These are phyloP conservation scores for Lentinula raphanica DNA, from an alignment of 768 basidiomycete species.

Conservation along the genomic window DNA sequence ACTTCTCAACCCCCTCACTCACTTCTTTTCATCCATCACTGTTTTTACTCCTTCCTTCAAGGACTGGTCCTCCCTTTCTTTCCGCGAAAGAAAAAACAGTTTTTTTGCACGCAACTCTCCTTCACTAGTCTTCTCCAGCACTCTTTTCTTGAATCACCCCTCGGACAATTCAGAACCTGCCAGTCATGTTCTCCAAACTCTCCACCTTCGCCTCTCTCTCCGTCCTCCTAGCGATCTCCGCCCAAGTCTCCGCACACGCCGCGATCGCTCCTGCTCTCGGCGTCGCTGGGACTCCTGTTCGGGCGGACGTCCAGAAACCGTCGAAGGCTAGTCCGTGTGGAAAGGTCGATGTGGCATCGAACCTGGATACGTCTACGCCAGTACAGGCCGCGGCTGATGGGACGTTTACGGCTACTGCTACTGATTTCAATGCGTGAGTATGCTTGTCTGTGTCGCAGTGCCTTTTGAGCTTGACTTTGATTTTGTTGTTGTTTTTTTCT, in stretches of 20 bases:
- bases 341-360: constrained; percentile 11
- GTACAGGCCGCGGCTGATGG: constrained; percentile 21
- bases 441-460: background rate
- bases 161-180: background rate
- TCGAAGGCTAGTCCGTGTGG: constrained; percentile 14
- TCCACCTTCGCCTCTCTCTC: constrained; percentile 1
- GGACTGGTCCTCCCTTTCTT: constrained; percentile 6
- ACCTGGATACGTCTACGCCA: constrained; percentile 17
- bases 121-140: background rate
- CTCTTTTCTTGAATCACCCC: background rate
- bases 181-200: constrained; percentile 8
- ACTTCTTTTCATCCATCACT: background rate
- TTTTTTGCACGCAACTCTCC: constrained; percentile 1
- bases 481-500: no score
- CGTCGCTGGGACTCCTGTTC: constrained; percentile 12
- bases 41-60: background rate
- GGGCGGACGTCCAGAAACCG: constrained; percentile 17
- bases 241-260: constrained; percentile 2
- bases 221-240: background rate
- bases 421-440: constrained; percentile 32
- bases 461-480: background rate
- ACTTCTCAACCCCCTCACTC: background rate
- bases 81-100: constrained; percentile 6
- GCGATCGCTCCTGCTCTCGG: background rate
- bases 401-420: constrained; percentile 21